Conservation (phyloP, 805 yeast genomes). For the Yamadazyma ubonensis region DNA sequence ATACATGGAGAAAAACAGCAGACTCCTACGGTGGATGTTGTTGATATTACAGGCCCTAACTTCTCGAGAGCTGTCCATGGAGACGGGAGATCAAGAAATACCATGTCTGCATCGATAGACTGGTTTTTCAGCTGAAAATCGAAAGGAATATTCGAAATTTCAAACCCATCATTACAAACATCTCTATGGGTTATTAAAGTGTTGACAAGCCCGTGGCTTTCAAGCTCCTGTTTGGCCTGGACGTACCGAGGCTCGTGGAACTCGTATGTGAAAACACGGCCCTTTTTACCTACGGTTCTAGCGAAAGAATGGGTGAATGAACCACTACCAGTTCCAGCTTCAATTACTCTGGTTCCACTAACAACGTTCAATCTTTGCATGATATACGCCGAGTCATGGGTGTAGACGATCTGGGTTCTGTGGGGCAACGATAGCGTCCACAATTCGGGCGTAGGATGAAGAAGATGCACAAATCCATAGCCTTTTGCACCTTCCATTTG, state of each 20-base stretch:
- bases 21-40: constrained; percentile 56
- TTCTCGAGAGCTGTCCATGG: constrained; percentile 96
- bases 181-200: constrained; percentile 84
- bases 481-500: constrained; percentile 79
- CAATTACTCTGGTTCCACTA: constrained; percentile 78
- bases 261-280: constrained; percentile 80
- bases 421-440: constrained; percentile 98
- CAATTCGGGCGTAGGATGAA: constrained; percentile 91
- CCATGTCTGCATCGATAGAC: constrained; percentile 60
- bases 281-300: constrained; percentile 62
- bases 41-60: constrained; percentile 56
- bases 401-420: constrained; percentile 95
- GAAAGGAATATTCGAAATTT: constrained; percentile 37
- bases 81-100: constrained; percentile 90
- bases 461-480: constrained; percentile 78
- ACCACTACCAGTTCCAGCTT: constrained; percentile 98
- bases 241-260: constrained; percentile 81
- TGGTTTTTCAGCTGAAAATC: constrained; percentile 19
- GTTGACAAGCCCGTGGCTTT: constrained; percentile 63
- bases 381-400: constrained; percentile 92
- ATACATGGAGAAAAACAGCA: constrained; percentile 98
- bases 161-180: constrained; percentile 87
- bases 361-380: constrained; percentile 75
- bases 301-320: constrained; percentile 92
- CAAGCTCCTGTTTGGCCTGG: constrained; percentile 78